phyloP scores from a whole-genome alignment of 495 filamentous ascomycete species.

The Penicillium cataractarum region DNA sequence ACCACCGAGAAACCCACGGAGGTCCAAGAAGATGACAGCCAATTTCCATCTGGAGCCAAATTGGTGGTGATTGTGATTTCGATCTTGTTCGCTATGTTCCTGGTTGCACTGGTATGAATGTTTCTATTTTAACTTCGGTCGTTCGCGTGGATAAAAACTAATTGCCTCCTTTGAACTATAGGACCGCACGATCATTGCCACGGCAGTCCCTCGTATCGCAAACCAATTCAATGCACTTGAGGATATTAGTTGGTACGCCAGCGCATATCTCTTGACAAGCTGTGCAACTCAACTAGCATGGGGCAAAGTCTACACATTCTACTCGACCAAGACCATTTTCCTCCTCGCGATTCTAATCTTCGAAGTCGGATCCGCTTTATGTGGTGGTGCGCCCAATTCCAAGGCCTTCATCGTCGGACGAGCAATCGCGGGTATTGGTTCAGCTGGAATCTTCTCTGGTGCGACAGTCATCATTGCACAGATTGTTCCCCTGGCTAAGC shows the following conservation, averaged over 20 bases:
- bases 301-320: constrained; percentile 70
- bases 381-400: constrained; percentile 71
- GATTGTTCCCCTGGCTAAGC: constrained; percentile 57
- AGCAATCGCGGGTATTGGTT: constrained; percentile 53
- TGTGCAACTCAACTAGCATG: constrained; percentile 50
- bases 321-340: constrained; percentile 59
- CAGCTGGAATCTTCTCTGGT: constrained; percentile 55
- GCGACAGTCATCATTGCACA: constrained; percentile 58
- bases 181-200: constrained; percentile 70
- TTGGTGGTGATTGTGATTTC: constrained; percentile 1
- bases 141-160: background rate
- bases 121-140: background rate
- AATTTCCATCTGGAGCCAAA: background rate
- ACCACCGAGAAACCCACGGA: constrained; percentile 1
- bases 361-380: constrained; percentile 68
- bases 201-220: constrained; percentile 71
- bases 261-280: constrained; percentile 53
- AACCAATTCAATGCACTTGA: constrained; percentile 64
- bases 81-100: constrained; percentile 6
- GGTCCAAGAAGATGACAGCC: background rate
- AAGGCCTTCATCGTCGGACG: constrained; percentile 70
- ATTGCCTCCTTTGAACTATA: background rate
- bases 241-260: constrained; percentile 63
- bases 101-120: constrained; percentile 10
- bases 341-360: constrained; percentile 61